Evolutionary conservation across 768 basidiomycete species (phyloP).

Genomic region (Kondoa subrosea): DNA sequence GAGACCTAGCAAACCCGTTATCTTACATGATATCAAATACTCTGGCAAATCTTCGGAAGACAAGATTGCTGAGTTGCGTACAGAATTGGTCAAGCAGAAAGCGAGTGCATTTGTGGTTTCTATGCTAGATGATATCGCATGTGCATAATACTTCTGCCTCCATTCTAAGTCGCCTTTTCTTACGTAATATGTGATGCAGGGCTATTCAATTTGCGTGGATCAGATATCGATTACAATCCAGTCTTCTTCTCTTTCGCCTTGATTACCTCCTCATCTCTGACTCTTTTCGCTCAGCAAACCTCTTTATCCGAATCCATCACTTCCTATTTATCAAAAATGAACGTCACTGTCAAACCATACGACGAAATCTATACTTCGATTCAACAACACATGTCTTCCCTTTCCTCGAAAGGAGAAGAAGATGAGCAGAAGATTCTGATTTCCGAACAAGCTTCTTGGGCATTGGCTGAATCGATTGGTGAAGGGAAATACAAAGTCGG

Average conservation of each 20-base stretch:
- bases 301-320: constrained; percentile 42
- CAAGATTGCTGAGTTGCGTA: constrained; percentile 53
- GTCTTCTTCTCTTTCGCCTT: constrained; percentile 69
- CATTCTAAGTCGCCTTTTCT: constrained; percentile 26
- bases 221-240: constrained; percentile 77
- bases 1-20: constrained; percentile 50
- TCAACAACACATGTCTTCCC: background rate
- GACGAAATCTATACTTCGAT: constrained; percentile 43
- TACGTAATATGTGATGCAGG: constrained; percentile 28
- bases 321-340: constrained; percentile 38
- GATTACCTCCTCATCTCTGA: constrained; percentile 43
- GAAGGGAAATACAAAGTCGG: constrained; percentile 47
- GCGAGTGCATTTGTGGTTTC: constrained; percentile 51
- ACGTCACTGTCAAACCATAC: constrained; percentile 56
- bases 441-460: constrained; percentile 59
- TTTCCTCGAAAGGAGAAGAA: background rate
- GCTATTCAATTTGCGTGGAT: constrained; percentile 79
- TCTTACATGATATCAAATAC: constrained; percentile 55
- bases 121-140: constrained; percentile 88
- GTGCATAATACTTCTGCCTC: background rate
- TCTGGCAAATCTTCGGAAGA: constrained; percentile 46
- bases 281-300: constrained; percentile 50
- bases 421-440: constrained; percentile 40
- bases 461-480: constrained; percentile 64
- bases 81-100: constrained; percentile 45